These are phyloP conservation scores for Trametes coccinea DNA, from an alignment of 768 basidiomycete species.

Conservation along the genomic window DNA sequence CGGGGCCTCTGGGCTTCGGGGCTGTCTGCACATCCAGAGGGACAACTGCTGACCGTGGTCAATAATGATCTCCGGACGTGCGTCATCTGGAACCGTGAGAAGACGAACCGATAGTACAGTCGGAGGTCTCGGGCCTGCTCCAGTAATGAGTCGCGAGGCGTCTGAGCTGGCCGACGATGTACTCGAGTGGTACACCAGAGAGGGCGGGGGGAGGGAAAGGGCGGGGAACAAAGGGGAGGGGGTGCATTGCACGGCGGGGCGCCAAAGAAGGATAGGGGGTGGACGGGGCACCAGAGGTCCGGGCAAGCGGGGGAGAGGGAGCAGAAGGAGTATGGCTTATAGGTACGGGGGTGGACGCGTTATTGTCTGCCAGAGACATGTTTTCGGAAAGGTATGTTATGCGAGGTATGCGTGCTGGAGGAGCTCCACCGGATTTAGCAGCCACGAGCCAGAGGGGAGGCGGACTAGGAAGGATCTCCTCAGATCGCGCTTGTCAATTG, in stretches of 20 bases:
- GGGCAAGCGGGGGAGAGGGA: constrained; percentile 14
- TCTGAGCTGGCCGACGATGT: constrained; percentile 70
- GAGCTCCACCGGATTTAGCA: constrained; percentile 22
- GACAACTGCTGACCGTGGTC: constrained; percentile 24
- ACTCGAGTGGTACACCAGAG: constrained; percentile 66
- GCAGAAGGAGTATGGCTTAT: constrained; percentile 21
- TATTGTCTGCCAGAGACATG: constrained; percentile 32
- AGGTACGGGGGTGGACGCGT: constrained; percentile 17
- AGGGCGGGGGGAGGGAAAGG: constrained; percentile 67
- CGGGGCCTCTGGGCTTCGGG: constrained; percentile 19
- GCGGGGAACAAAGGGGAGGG: constrained; percentile 48
- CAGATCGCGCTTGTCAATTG: constrained; percentile 17
- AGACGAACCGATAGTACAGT: constrained; percentile 71
- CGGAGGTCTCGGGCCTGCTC: constrained; percentile 73
- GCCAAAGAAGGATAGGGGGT: constrained; percentile 19
- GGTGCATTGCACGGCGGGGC: constrained; percentile 30
- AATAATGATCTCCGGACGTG: not conserved
- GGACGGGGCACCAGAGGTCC: constrained; percentile 21
- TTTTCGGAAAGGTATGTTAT: constrained; percentile 22
- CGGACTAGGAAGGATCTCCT: constrained; percentile 20
- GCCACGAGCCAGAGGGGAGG: constrained; percentile 25
- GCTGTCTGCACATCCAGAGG: constrained; percentile 24
- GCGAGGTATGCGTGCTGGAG: constrained; percentile 2
- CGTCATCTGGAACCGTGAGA: not conserved
- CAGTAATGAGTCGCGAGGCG: constrained; percentile 67